phyloP scores from a whole-genome alignment of 345 rosid species.

The Erucastrum elatum region DNA sequence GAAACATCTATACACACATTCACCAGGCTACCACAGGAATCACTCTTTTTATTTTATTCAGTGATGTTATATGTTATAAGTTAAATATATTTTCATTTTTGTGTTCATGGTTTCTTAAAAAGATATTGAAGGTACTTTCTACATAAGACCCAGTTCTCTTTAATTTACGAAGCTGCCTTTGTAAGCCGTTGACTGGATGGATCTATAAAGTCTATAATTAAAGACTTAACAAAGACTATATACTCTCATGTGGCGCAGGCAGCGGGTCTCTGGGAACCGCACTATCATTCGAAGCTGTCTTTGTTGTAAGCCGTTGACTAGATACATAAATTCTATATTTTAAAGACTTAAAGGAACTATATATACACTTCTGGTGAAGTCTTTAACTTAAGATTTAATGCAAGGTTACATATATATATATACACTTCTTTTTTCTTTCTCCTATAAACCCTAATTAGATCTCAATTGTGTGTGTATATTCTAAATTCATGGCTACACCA shows the following conservation, averaged over 20 bases:
- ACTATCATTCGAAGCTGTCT: background rate
- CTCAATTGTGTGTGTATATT: too few species aligned
- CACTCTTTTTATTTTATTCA: background rate
- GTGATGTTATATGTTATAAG: background rate
- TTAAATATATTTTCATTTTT: background rate
- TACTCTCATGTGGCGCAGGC: background rate
- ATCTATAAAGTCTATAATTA: too few species aligned
- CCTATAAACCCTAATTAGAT: too few species aligned
- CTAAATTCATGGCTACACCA: too few species aligned
- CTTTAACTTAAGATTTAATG: too few species aligned
- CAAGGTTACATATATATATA: too few species aligned
- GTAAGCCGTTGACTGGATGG: too few species aligned
- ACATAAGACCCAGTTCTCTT: too few species aligned
- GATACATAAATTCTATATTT: background rate
- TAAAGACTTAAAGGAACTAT: conserved; percentile 3
- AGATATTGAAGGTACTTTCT: too few species aligned
- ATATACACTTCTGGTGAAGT: too few species aligned
- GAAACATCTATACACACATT: background rate
- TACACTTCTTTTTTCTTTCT: too few species aligned
- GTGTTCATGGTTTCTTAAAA: background rate
- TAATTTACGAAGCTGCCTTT: too few species aligned
- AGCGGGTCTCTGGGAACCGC: background rate
- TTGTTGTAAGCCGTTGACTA: conserved; percentile 3
- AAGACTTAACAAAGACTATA: background rate
- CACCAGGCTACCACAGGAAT: background rate